Percentiles rank a stretch among this genome's conserved stretches.
These are phyloP conservation scores for Plasmodium adleri DNA, from an alignment of 169 alveolate genomes.

Conservation along the genomic window DNA sequence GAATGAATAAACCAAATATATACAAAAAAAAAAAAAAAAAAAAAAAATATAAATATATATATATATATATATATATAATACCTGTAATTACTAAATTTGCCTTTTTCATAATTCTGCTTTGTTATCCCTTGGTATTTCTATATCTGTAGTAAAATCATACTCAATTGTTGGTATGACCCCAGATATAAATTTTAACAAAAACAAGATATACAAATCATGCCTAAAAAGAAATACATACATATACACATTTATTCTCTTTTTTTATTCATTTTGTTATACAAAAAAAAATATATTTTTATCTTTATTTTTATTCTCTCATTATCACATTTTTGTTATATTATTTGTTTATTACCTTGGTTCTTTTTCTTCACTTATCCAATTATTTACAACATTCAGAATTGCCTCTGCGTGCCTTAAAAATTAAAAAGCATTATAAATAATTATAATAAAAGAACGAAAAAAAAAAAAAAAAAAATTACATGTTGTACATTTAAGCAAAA, in stretches of 20 bases:
- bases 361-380: slow-evolving; percentile 52
- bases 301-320: neutral
- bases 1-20: slow-evolving; percentile 2
- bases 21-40: neutral
- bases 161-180: slow-evolving; percentile 92
- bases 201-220: slow-evolving; percentile 81
- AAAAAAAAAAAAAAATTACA: slow-evolving; percentile 1
- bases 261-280: slow-evolving; percentile 7
- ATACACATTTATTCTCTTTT: slow-evolving; percentile 65
- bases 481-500: neutral
- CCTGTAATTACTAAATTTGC: neutral
- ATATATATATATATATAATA: neutral
- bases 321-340: no score
- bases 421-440: neutral
- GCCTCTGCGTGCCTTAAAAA: slow-evolving; percentile 64
- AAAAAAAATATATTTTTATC: neutral
- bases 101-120: slow-evolving; percentile 1
- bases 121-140: slow-evolving; percentile 70
- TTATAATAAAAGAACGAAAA: neutral
- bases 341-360: slow-evolving; percentile 61
- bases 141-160: slow-evolving; percentile 88
- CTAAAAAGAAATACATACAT: slow-evolving; percentile 82
- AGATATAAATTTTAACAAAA: slow-evolving; percentile 88
- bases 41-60: neutral
- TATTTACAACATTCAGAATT: slow-evolving; percentile 49